Evolutionary conservation across 176 grass and related monocot genomes (phyloP).

Genomic region (Oryza meyeriana): DNA sequence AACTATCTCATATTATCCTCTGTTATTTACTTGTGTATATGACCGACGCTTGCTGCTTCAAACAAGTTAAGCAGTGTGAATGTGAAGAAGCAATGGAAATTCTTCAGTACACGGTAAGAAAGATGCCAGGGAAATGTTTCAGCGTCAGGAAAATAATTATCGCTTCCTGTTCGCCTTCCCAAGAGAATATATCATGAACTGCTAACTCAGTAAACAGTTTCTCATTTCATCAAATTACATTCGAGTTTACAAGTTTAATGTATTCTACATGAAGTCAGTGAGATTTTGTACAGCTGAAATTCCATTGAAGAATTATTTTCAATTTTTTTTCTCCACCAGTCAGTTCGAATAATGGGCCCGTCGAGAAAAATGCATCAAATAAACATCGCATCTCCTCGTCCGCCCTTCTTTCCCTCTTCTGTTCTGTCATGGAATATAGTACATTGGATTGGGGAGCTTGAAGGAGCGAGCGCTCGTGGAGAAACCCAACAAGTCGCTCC

Average conservation of each 20-base stretch:
- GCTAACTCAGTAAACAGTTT: background rate
- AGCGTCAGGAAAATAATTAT: background rate
- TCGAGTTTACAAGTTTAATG: too few relatives aligned
- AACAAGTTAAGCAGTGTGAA: background rate
- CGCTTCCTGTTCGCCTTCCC: too few relatives aligned
- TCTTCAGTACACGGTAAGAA: background rate
- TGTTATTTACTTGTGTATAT: background rate
- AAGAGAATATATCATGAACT: background rate
- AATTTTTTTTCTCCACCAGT: background rate
- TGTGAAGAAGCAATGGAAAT: background rate
- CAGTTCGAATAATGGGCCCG: background rate
- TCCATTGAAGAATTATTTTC: conserved; percentile 3
- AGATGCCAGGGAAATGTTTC: background rate
- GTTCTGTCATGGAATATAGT: conserved; percentile 50
- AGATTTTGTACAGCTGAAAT: conserved; percentile 25
- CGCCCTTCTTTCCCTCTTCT: background rate
- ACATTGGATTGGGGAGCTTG: conserved; percentile 89
- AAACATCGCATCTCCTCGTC: conserved; percentile 17
- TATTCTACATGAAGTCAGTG: background rate
- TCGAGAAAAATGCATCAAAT: conserved; percentile 9
- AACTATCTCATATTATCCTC: background rate
- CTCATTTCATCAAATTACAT: too few relatives aligned
- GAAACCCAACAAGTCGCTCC: conserved; percentile 75
- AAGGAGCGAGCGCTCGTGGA: conserved; percentile 66
- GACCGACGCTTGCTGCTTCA: background rate